Percentiles rank a stretch among this genome's conserved stretches.
Conservation (phyloP, 192 early-diverging fungal genomes). For the Coemansia sp. region DNA sequence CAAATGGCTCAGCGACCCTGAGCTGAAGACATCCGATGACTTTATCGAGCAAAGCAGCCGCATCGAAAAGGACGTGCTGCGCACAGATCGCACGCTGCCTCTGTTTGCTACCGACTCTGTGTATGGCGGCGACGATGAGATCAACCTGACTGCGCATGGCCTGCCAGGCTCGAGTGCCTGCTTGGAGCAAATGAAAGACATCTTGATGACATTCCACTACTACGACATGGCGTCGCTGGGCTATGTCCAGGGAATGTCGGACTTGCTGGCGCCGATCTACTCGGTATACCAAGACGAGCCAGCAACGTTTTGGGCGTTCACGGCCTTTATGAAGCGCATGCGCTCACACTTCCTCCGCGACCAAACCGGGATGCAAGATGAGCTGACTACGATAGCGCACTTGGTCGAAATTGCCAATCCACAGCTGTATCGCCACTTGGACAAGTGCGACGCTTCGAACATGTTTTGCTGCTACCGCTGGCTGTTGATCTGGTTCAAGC, state of each 20-base stretch:
- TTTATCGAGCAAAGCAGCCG: slow-evolving; percentile 75
- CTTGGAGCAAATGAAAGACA: slow-evolving; percentile 85
- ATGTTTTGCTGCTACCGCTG: slow-evolving; percentile 99
- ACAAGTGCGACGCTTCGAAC: slow-evolving; percentile 76
- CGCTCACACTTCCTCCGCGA: slow-evolving; percentile 89
- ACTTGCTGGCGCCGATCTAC: slow-evolving; percentile 88
- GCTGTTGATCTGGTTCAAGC: slow-evolving; percentile 96
- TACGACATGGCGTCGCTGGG: slow-evolving; percentile 68
- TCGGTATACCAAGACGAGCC: slow-evolving; percentile 87
- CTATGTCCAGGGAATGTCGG: slow-evolving; percentile 98
- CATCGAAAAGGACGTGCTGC: slow-evolving; percentile 94
- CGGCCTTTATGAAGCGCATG: slow-evolving; percentile 87
- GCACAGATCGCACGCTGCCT: slow-evolving; percentile 87
- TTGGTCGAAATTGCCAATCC: slow-evolving; percentile 90
- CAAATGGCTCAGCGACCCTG: slow-evolving; percentile 63
- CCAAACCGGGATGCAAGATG: slow-evolving; percentile 92
- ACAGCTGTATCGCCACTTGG: slow-evolving; percentile 77
- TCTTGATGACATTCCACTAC: slow-evolving; percentile 90
- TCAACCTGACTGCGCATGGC: slow-evolving; percentile 34
- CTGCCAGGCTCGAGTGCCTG: slow-evolving; percentile 68
- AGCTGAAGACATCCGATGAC: slow-evolving; percentile 56
- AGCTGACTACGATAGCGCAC: slow-evolving; percentile 77
- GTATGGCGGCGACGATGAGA: slow-evolving; percentile 52
- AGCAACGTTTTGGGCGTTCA: slow-evolving; percentile 93
- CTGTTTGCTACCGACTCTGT: slow-evolving; percentile 75